Base-by-base conservation (phyloP, 495 filamentous ascomycete genomes). In the Pseudotulostoma volvatum region DNA sequence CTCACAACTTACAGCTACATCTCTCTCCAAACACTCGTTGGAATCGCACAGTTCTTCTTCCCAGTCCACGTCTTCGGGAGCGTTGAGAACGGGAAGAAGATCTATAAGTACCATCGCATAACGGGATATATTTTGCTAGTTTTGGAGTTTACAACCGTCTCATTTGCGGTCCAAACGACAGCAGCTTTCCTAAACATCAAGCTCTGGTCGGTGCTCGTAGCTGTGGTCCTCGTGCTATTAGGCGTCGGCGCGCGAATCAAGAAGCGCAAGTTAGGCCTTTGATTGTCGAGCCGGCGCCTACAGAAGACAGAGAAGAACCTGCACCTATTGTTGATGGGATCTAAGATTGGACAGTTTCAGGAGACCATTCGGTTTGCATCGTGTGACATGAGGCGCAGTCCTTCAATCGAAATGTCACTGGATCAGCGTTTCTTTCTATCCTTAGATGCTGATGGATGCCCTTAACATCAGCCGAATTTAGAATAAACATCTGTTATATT, bases 91-190 rank as follows among this genome's bases (percentile, higher is more conserved):
- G 88, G 84, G 19, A 92, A 86, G 66, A 63, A 57, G 25, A 44
- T 90, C 21, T 96, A 86, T 62, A 93, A 93, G 53, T 94, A 86
- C 48, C 88, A 95, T 56, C 74, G 88, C 9, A 57, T 65, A 40
- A 64, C 61, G n/a, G 88, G 88, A 13, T 96, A 96, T 56, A 45
- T 73, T 25, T 56, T 86, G 43, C 51, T 93, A 34, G 41, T 75
- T 36, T 40, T 88, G 53, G 68, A 80, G 47, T 59, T 90, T 47
- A 74, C 70, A 19, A 88, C 85, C 8, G 68, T 93, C 28, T 56
- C 66, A 37, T 79, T 78, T 40, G 84, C 87, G 5, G 83, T 74
- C 32, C 66, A 79, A 65, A 92, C 85, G 28, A 56, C 64, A 14
- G 42, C 70, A 40, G 61, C 48, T 9, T 59, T 73, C 8, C 45